A percentile compares a stretch with the other conserved stretches of the same genome.
phyloP scores from a whole-genome alignment of 495 filamentous ascomycete species.

The Neurospora sp. region DNA sequence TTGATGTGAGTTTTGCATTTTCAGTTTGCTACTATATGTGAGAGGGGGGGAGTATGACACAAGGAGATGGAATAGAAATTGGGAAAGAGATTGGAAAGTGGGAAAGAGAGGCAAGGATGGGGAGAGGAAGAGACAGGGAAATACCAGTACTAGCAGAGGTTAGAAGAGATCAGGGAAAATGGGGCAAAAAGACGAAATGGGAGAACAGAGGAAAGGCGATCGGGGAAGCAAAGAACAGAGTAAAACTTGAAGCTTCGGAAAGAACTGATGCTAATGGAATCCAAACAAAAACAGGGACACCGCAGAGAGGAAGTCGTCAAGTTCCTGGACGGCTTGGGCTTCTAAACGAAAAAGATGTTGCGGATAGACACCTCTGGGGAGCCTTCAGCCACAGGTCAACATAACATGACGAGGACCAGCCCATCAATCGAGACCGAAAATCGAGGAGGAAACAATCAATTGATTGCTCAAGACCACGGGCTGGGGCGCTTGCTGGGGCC shows the following conservation, averaged over 20 bases:
- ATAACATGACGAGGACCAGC: background rate
- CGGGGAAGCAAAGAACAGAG: too few relatives aligned
- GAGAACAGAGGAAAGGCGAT: background rate
- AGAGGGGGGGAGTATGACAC: background rate
- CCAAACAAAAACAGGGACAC: slow-evolving; percentile 4
- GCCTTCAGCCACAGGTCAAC: background rate
- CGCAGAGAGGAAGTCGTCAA: slow-evolving; percentile 1
- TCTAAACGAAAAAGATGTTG: background rate
- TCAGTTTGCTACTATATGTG: background rate
- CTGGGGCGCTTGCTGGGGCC: background rate
- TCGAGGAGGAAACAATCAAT: background rate
- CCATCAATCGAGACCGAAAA: background rate
- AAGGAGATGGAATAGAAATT: background rate
- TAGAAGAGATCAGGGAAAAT: too few relatives aligned
- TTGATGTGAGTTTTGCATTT: slow-evolving; percentile 40
- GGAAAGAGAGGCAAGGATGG: too few relatives aligned
- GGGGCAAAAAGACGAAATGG: too few relatives aligned
- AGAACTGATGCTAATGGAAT: background rate
- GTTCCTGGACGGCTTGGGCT: slow-evolving; percentile 4
- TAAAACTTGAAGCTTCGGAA: background rate
- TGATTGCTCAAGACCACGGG: background rate
- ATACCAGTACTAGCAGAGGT: too few relatives aligned
- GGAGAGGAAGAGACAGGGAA: background rate
- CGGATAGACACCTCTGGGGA: background rate
- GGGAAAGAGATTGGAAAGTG: background rate